phyloP scores from a whole-genome alignment of 257 asterid genomes.

The Solanum piurae region DNA sequence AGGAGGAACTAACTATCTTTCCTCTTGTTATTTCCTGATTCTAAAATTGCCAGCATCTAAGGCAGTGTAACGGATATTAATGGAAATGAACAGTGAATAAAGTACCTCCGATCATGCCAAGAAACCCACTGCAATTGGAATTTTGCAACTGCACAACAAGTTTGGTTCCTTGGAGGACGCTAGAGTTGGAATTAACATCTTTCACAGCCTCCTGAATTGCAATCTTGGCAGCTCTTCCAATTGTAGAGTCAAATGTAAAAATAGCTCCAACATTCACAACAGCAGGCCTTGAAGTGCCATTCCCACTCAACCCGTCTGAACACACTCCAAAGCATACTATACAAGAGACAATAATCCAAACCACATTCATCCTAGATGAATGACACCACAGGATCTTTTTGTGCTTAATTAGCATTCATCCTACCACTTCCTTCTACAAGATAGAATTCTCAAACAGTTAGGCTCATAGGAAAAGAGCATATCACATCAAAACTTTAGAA shows the following conservation, averaged over 20 bases:
- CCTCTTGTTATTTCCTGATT: not conserved
- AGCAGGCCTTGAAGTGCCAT: conserved; percentile 53
- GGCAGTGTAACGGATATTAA: not conserved
- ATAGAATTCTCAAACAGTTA: not conserved
- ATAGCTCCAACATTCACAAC: conserved; percentile 73
- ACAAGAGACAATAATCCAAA: conserved; percentile 25
- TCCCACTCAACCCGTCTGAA: conserved; percentile 38
- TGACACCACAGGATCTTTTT: conserved; percentile 4
- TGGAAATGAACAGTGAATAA: not conserved
- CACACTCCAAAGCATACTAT: conserved; percentile 31
- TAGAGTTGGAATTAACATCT: conserved; percentile 68
- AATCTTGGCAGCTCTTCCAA: conserved; percentile 79
- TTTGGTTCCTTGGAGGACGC: conserved; percentile 54
- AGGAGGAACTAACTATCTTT: not conserved
- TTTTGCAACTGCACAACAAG: conserved; percentile 30
- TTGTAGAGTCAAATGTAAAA: conserved; percentile 60
- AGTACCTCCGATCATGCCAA: conserved; percentile 82
- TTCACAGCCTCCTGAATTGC: conserved; percentile 90
- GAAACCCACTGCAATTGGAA: conserved; percentile 87
- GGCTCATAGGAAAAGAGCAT: not conserved
- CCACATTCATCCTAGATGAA: conserved; percentile 31
- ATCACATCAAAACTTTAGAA: not conserved
- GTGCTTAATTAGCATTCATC: conserved; percentile 5
- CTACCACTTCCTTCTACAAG: conserved; percentile 6
- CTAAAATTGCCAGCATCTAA: not conserved